Evolutionary conservation across 2,329 filamentous ascomycete genomes (phyloP).

Genomic region (Rhynchosporium agropyri): DNA sequence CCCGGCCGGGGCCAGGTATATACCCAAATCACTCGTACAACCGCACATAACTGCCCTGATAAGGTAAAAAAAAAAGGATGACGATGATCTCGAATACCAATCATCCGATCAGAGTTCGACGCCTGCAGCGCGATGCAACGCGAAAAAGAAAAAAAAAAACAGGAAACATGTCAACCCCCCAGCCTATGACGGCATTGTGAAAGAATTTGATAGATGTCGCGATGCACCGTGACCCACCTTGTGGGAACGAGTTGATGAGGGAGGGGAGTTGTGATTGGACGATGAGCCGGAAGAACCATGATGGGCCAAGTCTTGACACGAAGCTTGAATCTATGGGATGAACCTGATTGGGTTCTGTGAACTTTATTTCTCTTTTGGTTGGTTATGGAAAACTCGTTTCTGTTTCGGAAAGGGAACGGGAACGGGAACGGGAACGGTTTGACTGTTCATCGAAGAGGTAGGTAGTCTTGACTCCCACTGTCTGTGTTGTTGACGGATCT

Average conservation of each 20-base stretch:
- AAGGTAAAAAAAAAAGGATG: background rate
- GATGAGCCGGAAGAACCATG: background rate
- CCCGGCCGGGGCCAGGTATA: background rate
- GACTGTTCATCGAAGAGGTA: too few species aligned
- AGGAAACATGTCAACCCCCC: background rate
- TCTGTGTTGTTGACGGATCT: too few species aligned
- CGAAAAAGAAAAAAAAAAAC: background rate
- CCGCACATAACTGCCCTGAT: background rate
- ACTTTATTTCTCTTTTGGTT: background rate
- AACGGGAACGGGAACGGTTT: too few species aligned
- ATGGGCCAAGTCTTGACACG: background rate
- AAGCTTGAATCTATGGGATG: background rate
- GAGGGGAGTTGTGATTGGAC: background rate
- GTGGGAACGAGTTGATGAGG: background rate
- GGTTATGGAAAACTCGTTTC: background rate
- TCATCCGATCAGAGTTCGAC: background rate
- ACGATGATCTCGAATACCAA: background rate
- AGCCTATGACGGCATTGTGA: constrained; percentile 16
- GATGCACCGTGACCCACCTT: constrained; percentile 2
- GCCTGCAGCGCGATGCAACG: background rate
- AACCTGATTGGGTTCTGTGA: background rate
- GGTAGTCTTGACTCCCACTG: too few species aligned
- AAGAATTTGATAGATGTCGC: constrained; percentile 3
- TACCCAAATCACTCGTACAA: background rate
- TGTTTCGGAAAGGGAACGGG: too few species aligned